Percentiles rank a stretch among this genome's conserved stretches.
These are phyloP conservation scores for Mortierella antarctica DNA, from an alignment of 192 early-diverging fungal species.

Conservation along the genomic window DNA sequence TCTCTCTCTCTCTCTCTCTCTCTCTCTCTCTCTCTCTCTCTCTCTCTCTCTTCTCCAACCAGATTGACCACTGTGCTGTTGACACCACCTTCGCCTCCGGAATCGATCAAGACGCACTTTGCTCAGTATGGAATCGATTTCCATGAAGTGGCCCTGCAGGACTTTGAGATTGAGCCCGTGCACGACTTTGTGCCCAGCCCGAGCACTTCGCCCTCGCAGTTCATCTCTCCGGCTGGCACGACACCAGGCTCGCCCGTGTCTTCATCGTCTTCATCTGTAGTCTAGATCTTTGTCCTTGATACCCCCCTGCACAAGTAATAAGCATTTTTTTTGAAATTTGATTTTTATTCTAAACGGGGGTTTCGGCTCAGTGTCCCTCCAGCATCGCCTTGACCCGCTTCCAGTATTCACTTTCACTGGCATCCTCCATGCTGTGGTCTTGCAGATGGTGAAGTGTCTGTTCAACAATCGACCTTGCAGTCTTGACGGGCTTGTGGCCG, in stretches of 20 bases:
- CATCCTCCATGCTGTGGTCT: neutral
- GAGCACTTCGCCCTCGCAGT: constrained; percentile 7
- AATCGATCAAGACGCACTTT: constrained; percentile 52
- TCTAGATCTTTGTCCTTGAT: neutral
- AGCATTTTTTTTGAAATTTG: neutral
- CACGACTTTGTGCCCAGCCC: constrained; percentile 30
- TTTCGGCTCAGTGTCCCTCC: neutral
- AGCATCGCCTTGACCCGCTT: constrained; percentile 1
- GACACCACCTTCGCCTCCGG: constrained; percentile 48
- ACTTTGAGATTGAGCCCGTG: constrained; percentile 43
- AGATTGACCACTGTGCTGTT: constrained; percentile 46
- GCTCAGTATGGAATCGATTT: constrained; percentile 45
- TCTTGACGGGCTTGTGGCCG: constrained; percentile 12
- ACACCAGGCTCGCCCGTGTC: constrained; percentile 25
- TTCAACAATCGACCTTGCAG: constrained; percentile 8
- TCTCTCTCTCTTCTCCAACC: neutral
- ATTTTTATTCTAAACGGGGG: neutral
- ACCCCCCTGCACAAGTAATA: neutral
- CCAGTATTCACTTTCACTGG: neutral
- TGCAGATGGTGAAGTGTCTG: neutral
- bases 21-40: neutral
- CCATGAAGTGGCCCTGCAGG: constrained; percentile 28
- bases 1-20: neutral
- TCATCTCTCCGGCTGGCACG: constrained; percentile 32
- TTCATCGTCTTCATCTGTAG: neutral